These are phyloP conservation scores for Carex pumila DNA, from an alignment of 176 grass and related monocot species.

Conservation along the genomic window DNA sequence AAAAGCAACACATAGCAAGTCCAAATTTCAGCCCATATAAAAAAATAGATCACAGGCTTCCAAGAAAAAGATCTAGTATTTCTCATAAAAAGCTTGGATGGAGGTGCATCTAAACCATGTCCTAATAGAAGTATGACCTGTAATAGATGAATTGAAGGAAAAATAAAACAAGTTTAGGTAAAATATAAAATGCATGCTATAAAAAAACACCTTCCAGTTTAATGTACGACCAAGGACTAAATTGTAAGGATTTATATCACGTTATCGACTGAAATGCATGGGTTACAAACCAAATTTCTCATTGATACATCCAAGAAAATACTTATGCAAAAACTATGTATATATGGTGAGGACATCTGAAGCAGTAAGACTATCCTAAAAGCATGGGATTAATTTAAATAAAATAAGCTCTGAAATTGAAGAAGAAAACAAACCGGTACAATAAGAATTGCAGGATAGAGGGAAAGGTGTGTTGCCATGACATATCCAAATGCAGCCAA, in stretches of 20 bases:
- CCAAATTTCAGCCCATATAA: slow-evolving; percentile 68
- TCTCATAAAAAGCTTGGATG: slow-evolving; percentile 53
- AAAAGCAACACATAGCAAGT: slow-evolving; percentile 62
- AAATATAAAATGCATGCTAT: background rate
- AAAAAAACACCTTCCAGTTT: background rate
- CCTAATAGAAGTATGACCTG: slow-evolving; percentile 82
- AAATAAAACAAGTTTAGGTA: slow-evolving; percentile 1
- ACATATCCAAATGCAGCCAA: slow-evolving; percentile 97
- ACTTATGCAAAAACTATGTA: background rate
- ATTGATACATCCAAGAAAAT: background rate
- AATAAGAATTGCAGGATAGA: slow-evolving; percentile 83
- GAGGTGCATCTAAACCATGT: slow-evolving; percentile 74
- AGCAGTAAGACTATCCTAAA: background rate
- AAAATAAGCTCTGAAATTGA: slow-evolving; percentile 5
- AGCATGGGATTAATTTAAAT: background rate
- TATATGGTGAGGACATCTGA: background rate
- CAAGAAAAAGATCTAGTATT: slow-evolving; percentile 39
- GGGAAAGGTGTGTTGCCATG: slow-evolving; percentile 77
- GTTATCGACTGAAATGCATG: background rate
- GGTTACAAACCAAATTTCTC: background rate
- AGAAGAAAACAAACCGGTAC: slow-evolving; percentile 51
- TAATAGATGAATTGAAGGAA: background rate
- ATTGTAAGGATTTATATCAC: background rate
- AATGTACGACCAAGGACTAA: background rate
- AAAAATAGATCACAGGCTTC: slow-evolving; percentile 49